These are phyloP conservation scores for Eimeria maxima DNA, from an alignment of 169 alveolate species.

Conservation along the genomic window DNA sequence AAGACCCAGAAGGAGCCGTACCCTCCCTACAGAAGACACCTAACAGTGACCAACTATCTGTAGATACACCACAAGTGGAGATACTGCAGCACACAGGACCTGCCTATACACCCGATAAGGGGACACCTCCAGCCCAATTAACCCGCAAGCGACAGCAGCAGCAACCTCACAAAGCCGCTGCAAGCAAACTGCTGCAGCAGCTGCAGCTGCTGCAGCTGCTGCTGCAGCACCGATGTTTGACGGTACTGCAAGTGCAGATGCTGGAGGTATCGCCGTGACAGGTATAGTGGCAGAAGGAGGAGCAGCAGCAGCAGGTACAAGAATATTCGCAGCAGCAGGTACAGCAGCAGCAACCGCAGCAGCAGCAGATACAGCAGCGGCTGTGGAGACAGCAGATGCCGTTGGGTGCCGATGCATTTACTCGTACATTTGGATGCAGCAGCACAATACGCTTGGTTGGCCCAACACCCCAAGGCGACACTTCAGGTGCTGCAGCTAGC, in stretches of 20 bases:
- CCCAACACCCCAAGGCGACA: not conserved
- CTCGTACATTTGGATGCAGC: not conserved
- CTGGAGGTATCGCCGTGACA: not conserved
- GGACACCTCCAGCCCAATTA: not conserved
- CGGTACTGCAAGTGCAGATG: not conserved
- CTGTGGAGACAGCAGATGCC: not conserved
- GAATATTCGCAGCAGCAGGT: not conserved
- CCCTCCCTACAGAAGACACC: not conserved
- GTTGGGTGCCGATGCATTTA: slow-evolving; percentile 12
- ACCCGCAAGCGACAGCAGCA: not conserved
- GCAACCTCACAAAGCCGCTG: not conserved
- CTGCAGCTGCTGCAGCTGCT: not conserved
- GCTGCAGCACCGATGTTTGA: not conserved
- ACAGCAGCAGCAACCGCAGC: not conserved
- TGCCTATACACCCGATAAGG: slow-evolving; percentile 5
- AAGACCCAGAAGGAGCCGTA: not conserved
- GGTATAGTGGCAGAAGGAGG: not conserved
- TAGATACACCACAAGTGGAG: not conserved
- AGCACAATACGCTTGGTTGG: not conserved
- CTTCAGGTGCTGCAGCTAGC: slow-evolving; percentile 23
- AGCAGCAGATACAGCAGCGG: not conserved
- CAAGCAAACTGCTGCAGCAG: not conserved
- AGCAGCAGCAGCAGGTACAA: not conserved
- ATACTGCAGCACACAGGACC: not conserved
- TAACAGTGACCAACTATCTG: not conserved